Evolutionary conservation across 495 filamentous ascomycete species (phyloP), one percentile per base, ranked within the genome.

Genomic region (Trichoderma asperelloides): DNA sequence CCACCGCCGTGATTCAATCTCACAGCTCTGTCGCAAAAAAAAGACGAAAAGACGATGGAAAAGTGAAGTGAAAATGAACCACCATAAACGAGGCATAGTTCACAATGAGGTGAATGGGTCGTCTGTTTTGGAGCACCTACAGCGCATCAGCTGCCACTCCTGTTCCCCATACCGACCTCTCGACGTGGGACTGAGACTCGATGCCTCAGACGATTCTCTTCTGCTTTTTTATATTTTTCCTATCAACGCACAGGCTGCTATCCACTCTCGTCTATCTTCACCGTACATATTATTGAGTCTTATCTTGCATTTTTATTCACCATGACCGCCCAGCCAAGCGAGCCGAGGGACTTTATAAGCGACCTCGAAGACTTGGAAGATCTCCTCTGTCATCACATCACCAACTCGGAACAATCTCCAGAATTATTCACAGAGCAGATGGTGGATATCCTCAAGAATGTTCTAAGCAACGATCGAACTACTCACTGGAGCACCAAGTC

Each of bases 321-420:
- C 41, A 43, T 43, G 16, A 8, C 16, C 11, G 41, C 41, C 41
- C 6, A 21, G 6, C 27, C 43, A 13, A 45, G 18, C 2, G 27
- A 27, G 51, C 51, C 51, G 27, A 60, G 12, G 8, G 27, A 60
- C 51, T 60, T 60, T 8, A 60, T 60, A 21, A 60, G 51, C 51
- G 51, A 27, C 9, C 21, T 60, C 12, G 21, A 60, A 23, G 51
- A 60, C 27, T 23, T 60, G 21, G 51, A 60, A n/a, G 51, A 60
- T n/a, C 51, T 60, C 27, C 51, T 60, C 15, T 60, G 51, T 23
- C 51, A 60, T n/a, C 51, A 60, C 51, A 60, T 60, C 51, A 60
- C 51, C 23, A 13, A 21, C 51, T 60, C 51, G 1, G 4, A 33
- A 33, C 30, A 33, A 33, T 33, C 25, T 11, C 23, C 51, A 9